Evolutionary conservation across 2,329 filamentous ascomycete species (phyloP), one percentile per base, ranked within the genome.

Genomic region (Fusarium redolens): DNA sequence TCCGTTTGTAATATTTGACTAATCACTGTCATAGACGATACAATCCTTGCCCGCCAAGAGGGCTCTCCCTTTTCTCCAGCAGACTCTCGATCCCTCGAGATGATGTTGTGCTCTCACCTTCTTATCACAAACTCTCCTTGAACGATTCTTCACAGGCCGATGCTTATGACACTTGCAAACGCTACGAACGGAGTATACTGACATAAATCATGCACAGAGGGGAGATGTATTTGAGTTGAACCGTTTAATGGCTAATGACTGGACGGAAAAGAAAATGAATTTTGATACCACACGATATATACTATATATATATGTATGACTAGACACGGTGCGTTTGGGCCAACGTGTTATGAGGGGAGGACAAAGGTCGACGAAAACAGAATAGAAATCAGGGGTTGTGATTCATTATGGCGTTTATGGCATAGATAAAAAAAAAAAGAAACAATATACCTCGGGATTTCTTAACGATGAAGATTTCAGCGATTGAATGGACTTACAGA

Each of bases 41-140:
- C 78, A 2, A 79, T 83, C 18, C 76, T 80, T 43, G 73, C 82
- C 41, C 86, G 87, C 40, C 86, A 87, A 64, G 85, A 87, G 52
- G 83, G 85, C 28, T 85, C 86, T 7, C 83, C 85, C 41, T 90
- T 90, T 72, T 87, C 83, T 7, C 83, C 83, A 20, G 82, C 82
- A 44, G 83, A 87, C 71, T 87, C 86, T 13, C 83, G 86, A 37
- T 88, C 85, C 43, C 82, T 86, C 47, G 86, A 88, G 74, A 79
- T 88, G 44, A 83, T 84, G 65, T 86, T 86, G 69, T 86, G 84
- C 72, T 85, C 85, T 11, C 83, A 85, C 48, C 82, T 87, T 43
- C 79, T 88, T 38, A 80, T 87, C 30, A 83, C 83, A 12, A 81
- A 80, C 66, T 58, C 72, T 30, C 75, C 68, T 30, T 77, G 62